Conservation (phyloP, 2,329 filamentous ascomycete species). For the Graphium sp. region DNA sequence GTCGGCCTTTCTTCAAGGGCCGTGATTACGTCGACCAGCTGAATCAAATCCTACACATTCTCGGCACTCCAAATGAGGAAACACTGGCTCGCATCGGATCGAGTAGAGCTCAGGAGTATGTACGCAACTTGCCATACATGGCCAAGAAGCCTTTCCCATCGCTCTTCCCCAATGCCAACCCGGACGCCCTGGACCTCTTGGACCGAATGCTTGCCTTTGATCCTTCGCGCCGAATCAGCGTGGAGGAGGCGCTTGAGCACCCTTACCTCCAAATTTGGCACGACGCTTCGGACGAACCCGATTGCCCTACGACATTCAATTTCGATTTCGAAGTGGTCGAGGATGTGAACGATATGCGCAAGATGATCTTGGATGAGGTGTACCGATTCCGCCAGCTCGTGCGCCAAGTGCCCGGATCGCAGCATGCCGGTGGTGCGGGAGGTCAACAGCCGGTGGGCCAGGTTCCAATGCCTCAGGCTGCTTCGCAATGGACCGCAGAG, state of each 20-base stretch:
- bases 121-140: slow-evolving; percentile 91
- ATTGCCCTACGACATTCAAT: slow-evolving; percentile 87
- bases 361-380: slow-evolving; percentile 95
- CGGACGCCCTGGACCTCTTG: slow-evolving; percentile 84
- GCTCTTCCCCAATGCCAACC: slow-evolving; percentile 89
- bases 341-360: slow-evolving; percentile 85
- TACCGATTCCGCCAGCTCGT: slow-evolving; percentile 58
- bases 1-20: slow-evolving; percentile 97
- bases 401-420: slow-evolving; percentile 27
- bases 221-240: slow-evolving; percentile 79
- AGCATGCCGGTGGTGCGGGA: slow-evolving; percentile 14
- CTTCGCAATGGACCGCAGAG: slow-evolving; percentile 38
- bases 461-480: slow-evolving; percentile 34
- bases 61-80: slow-evolving; percentile 91
- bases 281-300: slow-evolving; percentile 87
- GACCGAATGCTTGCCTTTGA: slow-evolving; percentile 98
- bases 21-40: slow-evolving; percentile 98
- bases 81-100: slow-evolving; percentile 89
- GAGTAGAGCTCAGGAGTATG: slow-evolving; percentile 91
- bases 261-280: slow-evolving; percentile 97
- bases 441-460: slow-evolving; percentile 21
- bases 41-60: slow-evolving; percentile 96
- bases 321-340: slow-evolving; percentile 98
- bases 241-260: slow-evolving; percentile 91
- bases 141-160: slow-evolving; percentile 77